Evolutionary conservation across 345 rosid genomes (phyloP).

Genomic region (Arabidopsis thaliana): TAIR10.1 NC_003070.9:5166001-5166500

Average conservation of each 20-base stretch:
- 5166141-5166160: neutral
- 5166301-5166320: neutral
- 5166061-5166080: neutral
- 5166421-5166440: slow-evolving; percentile 73
- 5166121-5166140: neutral
- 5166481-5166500: neutral
- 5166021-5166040: too few species aligned
- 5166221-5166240: neutral
- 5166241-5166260: neutral
- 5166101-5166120: neutral
- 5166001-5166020: neutral
- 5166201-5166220: neutral
- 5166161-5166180: too few species aligned
- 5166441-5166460: slow-evolving; percentile 83
- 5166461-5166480: slow-evolving; percentile 51
- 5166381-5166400: slow-evolving; percentile 81
- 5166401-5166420: slow-evolving; percentile 63
- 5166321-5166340: slow-evolving; percentile 89
- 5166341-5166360: slow-evolving; percentile 75
- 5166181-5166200: neutral
- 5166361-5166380: slow-evolving; percentile 86
- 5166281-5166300: too few species aligned
- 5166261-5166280: neutral
- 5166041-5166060: neutral
- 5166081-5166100: neutral